phyloP scores from a whole-genome alignment of 1,284 basidiomycete genomes.

The Omphalotus olearius region DNA sequence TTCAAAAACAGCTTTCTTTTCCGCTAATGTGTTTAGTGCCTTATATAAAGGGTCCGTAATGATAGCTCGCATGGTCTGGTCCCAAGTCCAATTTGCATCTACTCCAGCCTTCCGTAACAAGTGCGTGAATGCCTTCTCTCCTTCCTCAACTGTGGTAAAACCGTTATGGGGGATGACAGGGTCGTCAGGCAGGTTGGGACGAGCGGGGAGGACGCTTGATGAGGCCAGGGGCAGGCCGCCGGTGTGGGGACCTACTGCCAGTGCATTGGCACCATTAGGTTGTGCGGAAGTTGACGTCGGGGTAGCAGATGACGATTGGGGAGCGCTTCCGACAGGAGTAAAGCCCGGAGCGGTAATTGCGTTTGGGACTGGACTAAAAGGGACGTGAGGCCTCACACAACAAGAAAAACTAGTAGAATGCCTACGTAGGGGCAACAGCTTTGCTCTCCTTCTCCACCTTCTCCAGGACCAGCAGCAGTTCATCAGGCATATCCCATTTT shows the following conservation, averaged over 20 bases:
- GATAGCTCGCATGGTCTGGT: slow-evolving; percentile 95
- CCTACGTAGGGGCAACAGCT: slow-evolving; percentile 24
- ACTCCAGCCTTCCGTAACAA: slow-evolving; percentile 86
- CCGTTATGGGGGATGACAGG: slow-evolving; percentile 85
- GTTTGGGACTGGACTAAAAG: slow-evolving; percentile 6
- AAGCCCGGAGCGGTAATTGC: slow-evolving; percentile 37
- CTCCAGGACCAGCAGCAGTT: slow-evolving; percentile 75
- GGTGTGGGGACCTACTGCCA: slow-evolving; percentile 46
- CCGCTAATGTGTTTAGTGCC: slow-evolving; percentile 87
- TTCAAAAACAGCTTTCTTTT: slow-evolving; percentile 92
- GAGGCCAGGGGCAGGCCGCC: slow-evolving; percentile 54
- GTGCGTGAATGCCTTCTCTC: slow-evolving; percentile 91
- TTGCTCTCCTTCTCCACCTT: slow-evolving; percentile 75
- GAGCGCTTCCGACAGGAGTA: slow-evolving; percentile 35
- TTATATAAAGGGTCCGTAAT: slow-evolving; percentile 98
- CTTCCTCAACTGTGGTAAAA: slow-evolving; percentile 82
- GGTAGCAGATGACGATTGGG: slow-evolving; percentile 26
- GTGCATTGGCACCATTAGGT: slow-evolving; percentile 39
- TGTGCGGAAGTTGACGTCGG: slow-evolving; percentile 38
- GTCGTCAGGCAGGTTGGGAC: slow-evolving; percentile 78
- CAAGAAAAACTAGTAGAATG: background rate
- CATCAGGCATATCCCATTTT: slow-evolving; percentile 96
- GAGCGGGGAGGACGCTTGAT: slow-evolving; percentile 59
- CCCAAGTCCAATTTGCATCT: slow-evolving; percentile 95
- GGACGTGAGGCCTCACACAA: background rate